Conservation (phyloP, 1,284 basidiomycete species). For the Xerocomus minutiporus region DNA sequence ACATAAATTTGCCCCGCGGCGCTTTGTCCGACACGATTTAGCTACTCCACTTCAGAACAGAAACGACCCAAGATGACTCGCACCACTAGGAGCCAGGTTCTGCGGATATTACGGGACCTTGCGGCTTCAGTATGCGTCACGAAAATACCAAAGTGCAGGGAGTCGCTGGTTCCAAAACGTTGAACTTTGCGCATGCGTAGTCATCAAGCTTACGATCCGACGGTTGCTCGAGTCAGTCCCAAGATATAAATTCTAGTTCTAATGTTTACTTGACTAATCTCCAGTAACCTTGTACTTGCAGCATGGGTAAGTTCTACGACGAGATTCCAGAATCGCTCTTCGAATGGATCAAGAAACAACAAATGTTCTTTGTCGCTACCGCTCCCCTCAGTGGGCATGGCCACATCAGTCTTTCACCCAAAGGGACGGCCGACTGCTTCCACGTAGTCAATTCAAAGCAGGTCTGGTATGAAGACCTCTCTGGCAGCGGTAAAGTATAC, state of each 20-base stretch:
- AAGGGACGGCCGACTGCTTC: constrained; percentile 47
- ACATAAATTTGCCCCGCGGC: too few species aligned
- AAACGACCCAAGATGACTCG: too few species aligned
- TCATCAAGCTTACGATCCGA: neutral
- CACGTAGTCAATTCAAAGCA: constrained; percentile 42
- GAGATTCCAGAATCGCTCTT: constrained; percentile 43
- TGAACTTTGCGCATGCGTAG: neutral
- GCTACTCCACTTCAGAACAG: too few species aligned
- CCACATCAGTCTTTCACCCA: constrained; percentile 55
- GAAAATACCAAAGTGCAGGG: too few species aligned
- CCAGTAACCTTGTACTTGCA: too few species aligned
- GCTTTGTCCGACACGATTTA: too few species aligned
- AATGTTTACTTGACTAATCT: neutral
- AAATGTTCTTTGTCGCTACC: constrained; percentile 55
- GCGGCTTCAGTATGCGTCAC: too few species aligned
- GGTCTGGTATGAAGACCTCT: constrained; percentile 57
- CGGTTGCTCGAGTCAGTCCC: neutral
- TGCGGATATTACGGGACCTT: too few species aligned
- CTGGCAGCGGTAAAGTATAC: constrained; percentile 45
- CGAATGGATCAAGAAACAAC: constrained; percentile 48
- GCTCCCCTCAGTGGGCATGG: constrained; percentile 47
- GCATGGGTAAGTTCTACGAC: constrained; percentile 48
- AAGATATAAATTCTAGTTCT: neutral
- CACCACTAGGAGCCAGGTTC: too few species aligned
- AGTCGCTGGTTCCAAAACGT: neutral